phyloP scores from a whole-genome alignment of 202 grass and related monocot genomes.

The Panicum hallii region DNA sequence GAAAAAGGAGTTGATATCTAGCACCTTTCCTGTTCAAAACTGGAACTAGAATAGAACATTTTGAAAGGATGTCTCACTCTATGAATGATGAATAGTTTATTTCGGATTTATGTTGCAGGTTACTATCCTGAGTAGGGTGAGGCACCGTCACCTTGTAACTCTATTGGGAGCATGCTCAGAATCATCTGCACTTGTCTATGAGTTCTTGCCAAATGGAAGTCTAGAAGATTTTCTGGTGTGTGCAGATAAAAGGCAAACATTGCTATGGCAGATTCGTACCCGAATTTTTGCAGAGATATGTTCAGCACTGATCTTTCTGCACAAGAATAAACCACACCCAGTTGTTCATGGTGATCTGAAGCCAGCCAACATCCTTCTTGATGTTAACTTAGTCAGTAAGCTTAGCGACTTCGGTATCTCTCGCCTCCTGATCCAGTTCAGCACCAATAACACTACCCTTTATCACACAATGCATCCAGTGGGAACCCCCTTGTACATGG shows the following conservation, averaged over 20 bases:
- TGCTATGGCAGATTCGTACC: conserved; percentile 52
- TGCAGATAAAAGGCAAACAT: conserved; percentile 37
- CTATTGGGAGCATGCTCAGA: conserved; percentile 65
- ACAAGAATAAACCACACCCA: conserved; percentile 60
- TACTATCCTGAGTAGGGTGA: conserved; percentile 65
- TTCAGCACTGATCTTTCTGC: conserved; percentile 65
- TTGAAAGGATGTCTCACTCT: not conserved
- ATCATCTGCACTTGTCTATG: conserved; percentile 50
- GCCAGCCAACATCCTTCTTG: conserved; percentile 65
- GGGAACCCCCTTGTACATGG: conserved; percentile 55
- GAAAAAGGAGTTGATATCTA: too few relatives aligned
- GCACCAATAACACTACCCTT: conserved; percentile 36
- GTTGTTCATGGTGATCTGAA: conserved; percentile 69
- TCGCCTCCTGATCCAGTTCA: conserved; percentile 50
- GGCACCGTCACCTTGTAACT: conserved; percentile 67
- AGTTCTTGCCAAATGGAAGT: conserved; percentile 64
- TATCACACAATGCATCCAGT: conserved; percentile 44
- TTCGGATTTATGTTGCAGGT: conserved; percentile 52
- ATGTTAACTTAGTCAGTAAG: conserved; percentile 58
- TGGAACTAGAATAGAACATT: too few relatives aligned
- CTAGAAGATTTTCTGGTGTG: conserved; percentile 66
- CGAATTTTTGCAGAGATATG: conserved; percentile 65
- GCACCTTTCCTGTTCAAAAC: too few relatives aligned
- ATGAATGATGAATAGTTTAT: not conserved
- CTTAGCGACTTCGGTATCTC: conserved; percentile 65